Evolutionary conservation across 257 asterid species (phyloP).

Genomic region (Cynanchum wilfordii): DNA sequence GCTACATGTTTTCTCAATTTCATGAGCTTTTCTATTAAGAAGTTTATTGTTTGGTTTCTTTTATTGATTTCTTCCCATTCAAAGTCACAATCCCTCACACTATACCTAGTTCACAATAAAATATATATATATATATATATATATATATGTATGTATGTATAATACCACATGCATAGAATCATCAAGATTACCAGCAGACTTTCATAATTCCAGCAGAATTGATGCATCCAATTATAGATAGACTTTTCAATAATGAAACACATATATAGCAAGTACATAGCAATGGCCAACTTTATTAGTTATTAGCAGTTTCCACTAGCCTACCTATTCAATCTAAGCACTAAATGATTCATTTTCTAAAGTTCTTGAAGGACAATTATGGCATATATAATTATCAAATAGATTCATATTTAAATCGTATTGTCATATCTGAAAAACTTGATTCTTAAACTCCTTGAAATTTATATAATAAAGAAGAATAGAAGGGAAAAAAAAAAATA

Average conservation of each 20-base stretch:
- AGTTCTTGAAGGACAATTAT: too few species aligned
- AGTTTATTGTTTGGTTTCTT: neutral
- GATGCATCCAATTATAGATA: neutral
- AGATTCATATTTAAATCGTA: too few species aligned
- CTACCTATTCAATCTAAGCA: neutral
- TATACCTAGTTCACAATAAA: neutral
- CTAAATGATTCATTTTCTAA: neutral
- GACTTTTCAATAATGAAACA: neutral
- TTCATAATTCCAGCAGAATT: conserved; percentile 4
- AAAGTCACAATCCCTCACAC: conserved; percentile 1
- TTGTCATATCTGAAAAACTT: too few species aligned
- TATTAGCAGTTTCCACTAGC: too few species aligned
- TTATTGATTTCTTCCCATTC: too few species aligned
- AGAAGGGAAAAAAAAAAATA: too few species aligned
- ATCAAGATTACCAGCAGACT: neutral
- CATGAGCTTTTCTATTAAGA: conserved; percentile 1
- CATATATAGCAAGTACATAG: neutral
- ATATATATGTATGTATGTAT: too few species aligned
- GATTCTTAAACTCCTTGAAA: too few species aligned
- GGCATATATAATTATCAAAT: too few species aligned
- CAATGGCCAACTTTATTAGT: neutral
- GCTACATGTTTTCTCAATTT: neutral
- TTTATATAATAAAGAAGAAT: too few species aligned
- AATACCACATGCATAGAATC: neutral
- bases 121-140: too few species aligned